These are phyloP conservation scores for Naematelia aurantialba DNA, from an alignment of 768 basidiomycete genomes.

Conservation along the genomic window DNA sequence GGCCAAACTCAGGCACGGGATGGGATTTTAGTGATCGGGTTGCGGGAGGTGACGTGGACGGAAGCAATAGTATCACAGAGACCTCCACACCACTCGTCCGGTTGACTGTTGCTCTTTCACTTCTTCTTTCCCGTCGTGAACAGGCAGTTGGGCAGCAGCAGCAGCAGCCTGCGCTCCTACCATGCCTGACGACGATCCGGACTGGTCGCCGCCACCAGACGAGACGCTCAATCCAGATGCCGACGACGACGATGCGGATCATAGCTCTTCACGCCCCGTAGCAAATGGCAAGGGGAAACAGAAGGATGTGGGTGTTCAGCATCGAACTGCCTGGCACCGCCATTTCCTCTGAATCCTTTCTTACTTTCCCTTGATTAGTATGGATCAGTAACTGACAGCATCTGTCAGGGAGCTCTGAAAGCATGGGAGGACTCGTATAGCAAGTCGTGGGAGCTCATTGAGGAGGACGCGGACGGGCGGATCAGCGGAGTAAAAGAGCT, in stretches of 20 bases:
- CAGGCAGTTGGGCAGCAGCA: not conserved
- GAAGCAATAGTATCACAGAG: not conserved
- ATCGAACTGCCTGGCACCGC: too few relatives aligned
- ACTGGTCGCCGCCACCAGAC: not conserved
- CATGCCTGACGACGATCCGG: not conserved
- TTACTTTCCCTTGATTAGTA: too few relatives aligned
- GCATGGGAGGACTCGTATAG: slow-evolving; percentile 96
- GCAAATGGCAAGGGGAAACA: not conserved
- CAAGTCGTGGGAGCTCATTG: slow-evolving; percentile 93
- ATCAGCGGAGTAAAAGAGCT: slow-evolving; percentile 82
- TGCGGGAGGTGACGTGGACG: not conserved
- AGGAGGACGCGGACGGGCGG: slow-evolving; percentile 91
- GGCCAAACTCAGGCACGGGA: too few relatives aligned
- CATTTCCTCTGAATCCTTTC: too few relatives aligned
- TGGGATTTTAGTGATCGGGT: too few relatives aligned
- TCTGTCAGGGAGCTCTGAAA: slow-evolving; percentile 53
- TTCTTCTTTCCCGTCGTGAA: not conserved
- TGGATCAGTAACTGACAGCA: not conserved
- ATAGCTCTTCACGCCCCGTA: not conserved
- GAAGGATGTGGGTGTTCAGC: not conserved
- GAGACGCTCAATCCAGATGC: not conserved
- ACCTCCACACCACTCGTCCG: not conserved
- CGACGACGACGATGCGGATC: not conserved
- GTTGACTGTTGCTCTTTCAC: not conserved
- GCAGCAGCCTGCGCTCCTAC: not conserved